These are phyloP conservation scores for Phytophthora macrochlamydospora DNA, from an alignment of 352 stramenopile species.

Conservation along the genomic window DNA sequence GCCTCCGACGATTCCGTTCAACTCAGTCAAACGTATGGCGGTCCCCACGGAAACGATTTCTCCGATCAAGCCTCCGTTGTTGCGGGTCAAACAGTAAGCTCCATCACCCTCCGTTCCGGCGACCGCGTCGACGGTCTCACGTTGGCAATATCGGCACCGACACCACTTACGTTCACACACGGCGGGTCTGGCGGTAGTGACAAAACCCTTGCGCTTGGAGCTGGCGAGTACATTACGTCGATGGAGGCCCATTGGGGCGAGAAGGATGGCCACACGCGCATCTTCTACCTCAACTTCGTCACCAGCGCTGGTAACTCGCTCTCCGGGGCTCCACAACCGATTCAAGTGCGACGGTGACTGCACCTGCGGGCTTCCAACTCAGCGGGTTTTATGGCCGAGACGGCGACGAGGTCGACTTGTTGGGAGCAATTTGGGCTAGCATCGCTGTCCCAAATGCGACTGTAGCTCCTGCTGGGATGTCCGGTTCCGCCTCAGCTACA, in stretches of 20 bases:
- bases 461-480: neutral
- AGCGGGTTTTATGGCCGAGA: constrained; percentile 8
- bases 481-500: neutral
- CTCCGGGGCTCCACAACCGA: constrained; percentile 2
- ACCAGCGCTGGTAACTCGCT: constrained; percentile 10
- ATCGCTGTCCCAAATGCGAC: constrained; percentile 3
- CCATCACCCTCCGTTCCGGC: constrained; percentile 10
- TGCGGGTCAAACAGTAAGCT: constrained; percentile 2
- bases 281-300: constrained; percentile 10
- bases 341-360: constrained; percentile 6
- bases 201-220: constrained; percentile 5
- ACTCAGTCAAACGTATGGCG: constrained; percentile 12
- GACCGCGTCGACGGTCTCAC: constrained; percentile 8
- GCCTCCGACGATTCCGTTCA: constrained; percentile 6
- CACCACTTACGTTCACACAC: constrained; percentile 3
- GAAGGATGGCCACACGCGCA: constrained; percentile 8
- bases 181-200: constrained; percentile 4
- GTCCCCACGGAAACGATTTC: constrained; percentile 14
- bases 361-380: constrained; percentile 9
- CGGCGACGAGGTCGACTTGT: constrained; percentile 13
- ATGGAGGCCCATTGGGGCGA: constrained; percentile 12
- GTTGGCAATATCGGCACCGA: constrained; percentile 9
- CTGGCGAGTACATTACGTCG: constrained; percentile 7
- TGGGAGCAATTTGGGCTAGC: constrained; percentile 7
- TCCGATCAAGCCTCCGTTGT: constrained; percentile 11